Evolutionary conservation across 2,329 filamentous ascomycete genomes (phyloP), one percentile per base, ranked within the genome.

Genomic region (Colletotrichum liriopes): DNA sequence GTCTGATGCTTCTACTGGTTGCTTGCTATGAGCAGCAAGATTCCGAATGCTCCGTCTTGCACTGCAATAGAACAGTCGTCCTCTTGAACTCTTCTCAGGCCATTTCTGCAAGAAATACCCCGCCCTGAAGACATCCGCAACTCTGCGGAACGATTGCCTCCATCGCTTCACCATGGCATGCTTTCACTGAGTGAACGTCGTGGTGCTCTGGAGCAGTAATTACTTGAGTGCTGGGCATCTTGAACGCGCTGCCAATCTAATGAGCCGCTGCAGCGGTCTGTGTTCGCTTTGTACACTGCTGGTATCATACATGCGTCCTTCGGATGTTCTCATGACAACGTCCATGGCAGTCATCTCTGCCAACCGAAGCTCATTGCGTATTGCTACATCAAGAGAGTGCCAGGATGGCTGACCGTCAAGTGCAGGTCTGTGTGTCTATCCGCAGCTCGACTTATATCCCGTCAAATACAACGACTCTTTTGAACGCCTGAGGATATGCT

Each of bases 401-500:
- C 7, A 23, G 32, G 32, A 23, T 23, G n/a, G n/a, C 1, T 49
- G 18, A 7, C 32, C 52, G 16, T 56, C 52, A 56, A 26, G 12
- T 39, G 12, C 29, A 11, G 20, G 3, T 23, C 20, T 35, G 35
- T 56, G 3, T 16, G 12, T 56, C 20, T 39, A 39, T 8, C 11
- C 32, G 32, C n/a, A 29, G 43, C 60, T 58, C 3, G 20, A 47
- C 20, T 32, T 43, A 26, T 68, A 32, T 63, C 39, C 52, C 29
- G 47, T 37, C 20, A 18, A 56, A 62, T 63, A n/a, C 43, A 43
- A 54, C 35, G 35, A 41, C 47, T 45, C n/a, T 41, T 8, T 64
- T 67, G 41, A 71, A 68, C 68, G 65, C 68, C 68, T 67, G 11
- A 35, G 29, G 1, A 41, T 56, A 68, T 68, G 51, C 65, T 18